Percentiles rank a stretch among this genome's conserved stretches.
These are phyloP conservation scores for Ophiostoma piceae DNA, from an alignment of 2,329 filamentous ascomycete species.

Conservation along the genomic window DNA sequence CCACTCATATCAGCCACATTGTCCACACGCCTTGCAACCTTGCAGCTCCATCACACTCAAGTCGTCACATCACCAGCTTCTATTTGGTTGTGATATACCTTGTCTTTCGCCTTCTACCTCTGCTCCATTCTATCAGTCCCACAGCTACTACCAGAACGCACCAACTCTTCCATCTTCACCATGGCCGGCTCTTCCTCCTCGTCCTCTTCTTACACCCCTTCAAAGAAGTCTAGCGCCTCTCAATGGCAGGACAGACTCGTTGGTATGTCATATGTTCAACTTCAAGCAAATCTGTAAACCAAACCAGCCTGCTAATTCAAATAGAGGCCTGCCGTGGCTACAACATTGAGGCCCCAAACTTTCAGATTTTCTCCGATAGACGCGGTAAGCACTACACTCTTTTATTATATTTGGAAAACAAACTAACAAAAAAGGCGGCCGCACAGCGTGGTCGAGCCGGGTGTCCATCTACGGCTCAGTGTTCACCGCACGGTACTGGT, in stretches of 20 bases:
- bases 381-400: slow-evolving; percentile 31
- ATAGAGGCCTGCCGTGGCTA: slow-evolving; percentile 34
- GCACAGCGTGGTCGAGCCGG: slow-evolving; percentile 82
- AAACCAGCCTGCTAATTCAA: not conserved
- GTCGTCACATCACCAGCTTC: not conserved
- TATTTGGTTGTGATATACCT: not conserved
- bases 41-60: not conserved
- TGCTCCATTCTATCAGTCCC: not conserved
- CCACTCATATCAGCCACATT: not conserved
- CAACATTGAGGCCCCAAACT: slow-evolving; percentile 32
- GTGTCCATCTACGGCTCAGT: slow-evolving; percentile 64
- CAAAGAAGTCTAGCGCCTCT: slow-evolving; percentile 23
- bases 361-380: slow-evolving; percentile 35
- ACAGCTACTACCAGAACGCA: not conserved
- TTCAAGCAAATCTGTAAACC: not conserved
- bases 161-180: not conserved
- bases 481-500: slow-evolving; percentile 78
- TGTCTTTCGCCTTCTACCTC: not conserved
- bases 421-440: slow-evolving; percentile 56
- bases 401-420: not conserved
- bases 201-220: slow-evolving; percentile 15
- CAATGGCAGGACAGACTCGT: slow-evolving; percentile 35
- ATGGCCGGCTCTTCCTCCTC: slow-evolving; percentile 25
- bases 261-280: slow-evolving; percentile 27
- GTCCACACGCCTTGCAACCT: not conserved